Evolutionary conservation across 345 rosid species (phyloP), one percentile per base, ranked within the genome.

Genomic region (Citrus sp.): DNA sequence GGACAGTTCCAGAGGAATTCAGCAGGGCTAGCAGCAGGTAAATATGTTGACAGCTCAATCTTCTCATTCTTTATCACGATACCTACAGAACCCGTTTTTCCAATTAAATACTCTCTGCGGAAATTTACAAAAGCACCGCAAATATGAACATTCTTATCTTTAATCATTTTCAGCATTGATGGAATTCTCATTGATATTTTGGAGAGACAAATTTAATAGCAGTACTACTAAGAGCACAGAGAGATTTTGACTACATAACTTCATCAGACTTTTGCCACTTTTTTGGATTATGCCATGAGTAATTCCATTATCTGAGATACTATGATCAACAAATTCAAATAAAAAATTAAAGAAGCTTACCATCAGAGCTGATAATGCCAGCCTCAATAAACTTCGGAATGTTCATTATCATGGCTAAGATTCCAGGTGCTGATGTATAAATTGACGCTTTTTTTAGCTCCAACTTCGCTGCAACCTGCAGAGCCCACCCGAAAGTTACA

Each of bases 331-430:
- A 37, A 65, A 24, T 24, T n/a, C 24, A 65, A 18, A 65, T 14
- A 42, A 65, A 46, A 51, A n/a, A 2, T 24, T 40, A 1, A 37
- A 27, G 37, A 54, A 54, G 69, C 37, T 74, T 66, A 75, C 75
- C 84, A 51, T 75, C 75, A 32, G 18, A 46, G 62, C 78, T 65
- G 25, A 84, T 70, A 34, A 84, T 72, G 78, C 84, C 82, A 56
- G 75, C 58, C 66, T 78, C 70, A n/a, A 82, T 77, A 18, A 82
- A 42, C 77, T 75, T 65, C 5, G 77, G 80, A 34, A 78, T 61
- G 10, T 67, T 70, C 21, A 80, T 70, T 13, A 40, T 67, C 79
- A 78, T 32, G 22, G 80, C 68, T 72, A 85, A 13, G 46, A 30
- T 70, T 65, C 83, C 80, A 0, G 79, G 82, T 16, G 67, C 73